Evolutionary conservation across 129 eudicot genomes (phyloP), one percentile per base, ranked within the genome.

Genomic region (Flaveria linearis): DNA sequence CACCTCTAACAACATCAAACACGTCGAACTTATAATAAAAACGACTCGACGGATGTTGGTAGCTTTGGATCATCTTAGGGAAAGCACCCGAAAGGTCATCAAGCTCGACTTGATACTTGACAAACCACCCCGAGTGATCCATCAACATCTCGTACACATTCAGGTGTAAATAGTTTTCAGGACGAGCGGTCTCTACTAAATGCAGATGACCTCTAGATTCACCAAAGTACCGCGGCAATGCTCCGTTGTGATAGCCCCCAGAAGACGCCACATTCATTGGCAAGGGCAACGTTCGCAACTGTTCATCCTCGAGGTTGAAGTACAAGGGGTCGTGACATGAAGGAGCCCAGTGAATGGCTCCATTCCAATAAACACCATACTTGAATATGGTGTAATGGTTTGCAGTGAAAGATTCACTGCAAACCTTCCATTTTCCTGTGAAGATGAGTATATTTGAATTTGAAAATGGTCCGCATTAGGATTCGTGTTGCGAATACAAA

Each of bases 181-280:
- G 43, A 26, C 15, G n/a, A 28, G 22, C 22, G 9, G 45, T 28
- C 3, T 28, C 45, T 62, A 62, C 68, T 28, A 62, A 28, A 30
- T 62, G 68, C 22, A 62, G 22, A 62, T 28, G 68, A 62, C 68
- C 68, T 62, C 68, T 62, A 62, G 68, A 62, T 30, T 62, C 68
- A 8, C 68, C 68, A 14, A 62, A 62, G 68, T 62, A 62, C 68
- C 0, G 14, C 7, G 46, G 68, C 18, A 28, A 5, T 28, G 43
- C 12, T 62, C 68, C 68, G 18, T 28, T 3, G 20, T 30, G 6
- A 62, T 28, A 62, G 45, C 45, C 45, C 7, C 45, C 22, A 1
- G 18, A 62, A 14, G 43, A 13, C 1, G 20, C 41, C 67, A 61
- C 17, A 1, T 62, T 30, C 22, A 0, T 16, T 0, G 68, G 68